A percentile compares a stretch with the other conserved stretches of the same genome.
Evolutionary conservation across 768 basidiomycete genomes (phyloP).

Genomic region (Boletus subparvulus): DNA sequence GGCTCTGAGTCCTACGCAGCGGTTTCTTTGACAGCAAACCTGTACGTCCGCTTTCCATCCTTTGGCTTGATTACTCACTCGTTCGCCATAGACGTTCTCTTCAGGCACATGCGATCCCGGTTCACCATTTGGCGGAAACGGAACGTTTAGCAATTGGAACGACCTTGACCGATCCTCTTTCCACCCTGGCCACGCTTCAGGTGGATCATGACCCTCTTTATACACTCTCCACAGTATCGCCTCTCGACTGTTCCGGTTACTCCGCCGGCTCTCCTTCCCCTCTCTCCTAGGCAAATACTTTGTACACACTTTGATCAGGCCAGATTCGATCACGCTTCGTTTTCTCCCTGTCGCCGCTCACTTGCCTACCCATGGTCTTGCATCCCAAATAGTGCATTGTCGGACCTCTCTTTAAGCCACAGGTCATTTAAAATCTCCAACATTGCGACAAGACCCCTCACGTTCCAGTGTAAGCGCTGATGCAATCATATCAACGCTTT

Average conservation of each 20-base stretch:
- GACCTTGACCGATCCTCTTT: slow-evolving; percentile 29
- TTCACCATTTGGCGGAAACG: slow-evolving; percentile 14
- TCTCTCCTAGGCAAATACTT: background rate
- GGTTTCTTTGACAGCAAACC: slow-evolving; percentile 12
- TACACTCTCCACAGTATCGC: slow-evolving; percentile 13
- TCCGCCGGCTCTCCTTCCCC: slow-evolving; percentile 15
- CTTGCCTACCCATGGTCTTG: background rate
- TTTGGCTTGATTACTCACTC: background rate
- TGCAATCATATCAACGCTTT: background rate
- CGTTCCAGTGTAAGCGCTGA: background rate
- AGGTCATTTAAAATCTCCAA: background rate
- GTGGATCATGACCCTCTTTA: background rate
- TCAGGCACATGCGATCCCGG: background rate
- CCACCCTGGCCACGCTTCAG: background rate
- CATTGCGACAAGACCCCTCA: background rate
- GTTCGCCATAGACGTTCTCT: background rate
- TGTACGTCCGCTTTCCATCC: slow-evolving; percentile 8
- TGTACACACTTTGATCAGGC: background rate
- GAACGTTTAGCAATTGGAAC: slow-evolving; percentile 18
- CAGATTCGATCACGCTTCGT: background rate
- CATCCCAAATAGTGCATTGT: background rate
- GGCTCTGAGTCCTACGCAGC: background rate
- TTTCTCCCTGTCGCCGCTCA: background rate
- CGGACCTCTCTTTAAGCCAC: background rate
- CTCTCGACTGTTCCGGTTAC: slow-evolving; percentile 17